These are phyloP conservation scores for Blastomyces percursus DNA, from an alignment of 2,329 filamentous ascomycete genomes.

Conservation along the genomic window DNA sequence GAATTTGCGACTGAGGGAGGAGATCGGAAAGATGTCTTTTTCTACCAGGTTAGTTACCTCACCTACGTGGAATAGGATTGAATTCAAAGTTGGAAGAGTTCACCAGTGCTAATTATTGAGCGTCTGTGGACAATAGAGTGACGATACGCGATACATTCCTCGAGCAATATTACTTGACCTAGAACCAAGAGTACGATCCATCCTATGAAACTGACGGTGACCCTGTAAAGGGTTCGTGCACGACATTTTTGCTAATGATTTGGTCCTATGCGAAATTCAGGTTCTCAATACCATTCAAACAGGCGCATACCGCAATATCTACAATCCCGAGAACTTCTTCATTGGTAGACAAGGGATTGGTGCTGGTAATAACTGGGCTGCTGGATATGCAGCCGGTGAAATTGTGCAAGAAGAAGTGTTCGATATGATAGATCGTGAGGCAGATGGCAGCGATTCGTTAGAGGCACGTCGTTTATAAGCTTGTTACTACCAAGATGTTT, in stretches of 20 bases:
- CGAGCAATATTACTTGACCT: conserved; percentile 90
- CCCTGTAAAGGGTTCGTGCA: background rate
- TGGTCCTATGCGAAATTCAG: conserved; percentile 26
- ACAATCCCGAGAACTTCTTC: conserved; percentile 99
- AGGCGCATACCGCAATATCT: conserved; percentile 94
- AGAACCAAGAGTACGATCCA: conserved; percentile 62
- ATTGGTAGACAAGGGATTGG: conserved; percentile 87
- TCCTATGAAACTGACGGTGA: background rate
- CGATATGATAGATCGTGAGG: conserved; percentile 98
- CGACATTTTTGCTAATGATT: background rate
- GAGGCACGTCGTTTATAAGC: conserved; percentile 46
- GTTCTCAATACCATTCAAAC: conserved; percentile 88
- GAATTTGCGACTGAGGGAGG: conserved; percentile 97
- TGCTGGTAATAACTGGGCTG: conserved; percentile 96
- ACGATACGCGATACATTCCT: conserved; percentile 96
- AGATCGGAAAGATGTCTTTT: conserved; percentile 97
- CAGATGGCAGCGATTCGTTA: conserved; percentile 92
- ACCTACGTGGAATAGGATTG: background rate
- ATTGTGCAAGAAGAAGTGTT: conserved; percentile 91
- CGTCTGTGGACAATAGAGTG: conserved; percentile 48
- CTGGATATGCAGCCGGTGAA: conserved; percentile 88
- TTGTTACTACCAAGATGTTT: background rate
- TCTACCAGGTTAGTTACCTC: conserved; percentile 56
- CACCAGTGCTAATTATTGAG: background rate
- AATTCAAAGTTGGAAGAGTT: background rate